phyloP scores from a whole-genome alignment of 164 flowering plant species.

The Protea cynaroides region DNA sequence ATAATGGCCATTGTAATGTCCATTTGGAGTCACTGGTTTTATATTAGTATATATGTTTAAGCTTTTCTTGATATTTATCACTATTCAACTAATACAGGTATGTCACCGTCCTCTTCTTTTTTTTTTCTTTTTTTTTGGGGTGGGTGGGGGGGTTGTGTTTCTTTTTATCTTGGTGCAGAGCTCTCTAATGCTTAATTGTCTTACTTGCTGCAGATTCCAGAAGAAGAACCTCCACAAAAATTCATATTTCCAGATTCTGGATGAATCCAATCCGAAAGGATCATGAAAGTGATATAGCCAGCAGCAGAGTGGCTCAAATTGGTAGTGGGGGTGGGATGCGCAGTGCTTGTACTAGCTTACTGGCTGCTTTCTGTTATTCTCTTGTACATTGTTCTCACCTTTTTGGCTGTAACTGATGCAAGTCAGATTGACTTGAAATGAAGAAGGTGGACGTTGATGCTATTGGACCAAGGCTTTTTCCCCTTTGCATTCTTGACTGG shows the following conservation, averaged over 20 bases:
- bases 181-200: background rate
- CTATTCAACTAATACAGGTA: background rate
- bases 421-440: too few species aligned
- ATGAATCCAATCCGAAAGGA: too few species aligned
- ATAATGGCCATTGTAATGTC: too few species aligned
- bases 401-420: background rate
- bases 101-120: too few species aligned
- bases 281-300: too few species aligned
- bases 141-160: too few species aligned
- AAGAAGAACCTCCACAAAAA: constrained; percentile 11
- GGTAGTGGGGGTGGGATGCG: background rate
- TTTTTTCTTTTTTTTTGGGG: too few species aligned
- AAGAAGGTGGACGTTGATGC: too few species aligned
- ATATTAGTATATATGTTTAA: background rate
- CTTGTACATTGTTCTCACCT: background rate
- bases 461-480: too few species aligned
- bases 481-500: too few species aligned
- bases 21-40: too few species aligned
- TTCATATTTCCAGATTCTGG: background rate
- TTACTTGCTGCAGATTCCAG: constrained; percentile 13
- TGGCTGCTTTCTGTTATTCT: background rate
- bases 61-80: background rate
- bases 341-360: background rate
- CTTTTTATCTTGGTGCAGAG: background rate
- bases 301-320: too few species aligned